A percentile compares a stretch with the other conserved stretches of the same genome.
phyloP scores from a whole-genome alignment of 2,329 filamentous ascomycete species.

The Mariannaea elegans region DNA sequence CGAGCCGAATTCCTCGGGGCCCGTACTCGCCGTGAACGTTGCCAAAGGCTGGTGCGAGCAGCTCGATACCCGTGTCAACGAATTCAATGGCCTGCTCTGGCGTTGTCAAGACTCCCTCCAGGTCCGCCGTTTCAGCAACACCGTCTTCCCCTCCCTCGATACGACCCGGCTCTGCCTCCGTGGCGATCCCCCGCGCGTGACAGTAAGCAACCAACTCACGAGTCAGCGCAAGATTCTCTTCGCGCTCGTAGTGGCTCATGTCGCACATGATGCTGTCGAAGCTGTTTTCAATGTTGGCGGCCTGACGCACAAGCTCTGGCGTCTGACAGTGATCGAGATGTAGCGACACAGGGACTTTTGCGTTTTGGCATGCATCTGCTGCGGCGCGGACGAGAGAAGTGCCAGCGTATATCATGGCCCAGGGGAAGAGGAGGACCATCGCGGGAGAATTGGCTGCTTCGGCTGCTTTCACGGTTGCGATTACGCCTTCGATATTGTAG shows the following conservation, averaged over 20 bases:
- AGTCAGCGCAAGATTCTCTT: constrained; percentile 72
- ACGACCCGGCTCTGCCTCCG: constrained; percentile 65
- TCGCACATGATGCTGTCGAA: constrained; percentile 82
- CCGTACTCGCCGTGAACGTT: constrained; percentile 82
- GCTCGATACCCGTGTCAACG: constrained; percentile 75
- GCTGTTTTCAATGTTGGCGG: constrained; percentile 49
- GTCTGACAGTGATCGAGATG: constrained; percentile 75
- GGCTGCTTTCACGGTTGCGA: constrained; percentile 73
- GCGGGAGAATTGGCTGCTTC: constrained; percentile 71
- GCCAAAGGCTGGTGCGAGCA: constrained; percentile 78
- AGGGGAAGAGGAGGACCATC: constrained; percentile 77
- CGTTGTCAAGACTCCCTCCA: constrained; percentile 66
- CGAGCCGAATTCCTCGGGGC: constrained; percentile 56
- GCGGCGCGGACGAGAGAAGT: constrained; percentile 63
- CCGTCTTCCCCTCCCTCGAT: constrained; percentile 69
- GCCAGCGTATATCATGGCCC: constrained; percentile 72
- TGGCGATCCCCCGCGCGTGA: constrained; percentile 69
- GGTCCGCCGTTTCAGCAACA: constrained; percentile 66
- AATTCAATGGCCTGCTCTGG: constrained; percentile 76
- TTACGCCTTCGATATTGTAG: constrained; percentile 75
- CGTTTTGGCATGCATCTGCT: constrained; percentile 61
- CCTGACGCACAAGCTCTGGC: constrained; percentile 65
- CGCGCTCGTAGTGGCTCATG: constrained; percentile 77
- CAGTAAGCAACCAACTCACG: constrained; percentile 69
- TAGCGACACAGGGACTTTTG: constrained; percentile 66